Evolutionary conservation across 305 asterid genomes (phyloP), one percentile per base, ranked within the genome.

Genomic region (Withania somnifera): DNA sequence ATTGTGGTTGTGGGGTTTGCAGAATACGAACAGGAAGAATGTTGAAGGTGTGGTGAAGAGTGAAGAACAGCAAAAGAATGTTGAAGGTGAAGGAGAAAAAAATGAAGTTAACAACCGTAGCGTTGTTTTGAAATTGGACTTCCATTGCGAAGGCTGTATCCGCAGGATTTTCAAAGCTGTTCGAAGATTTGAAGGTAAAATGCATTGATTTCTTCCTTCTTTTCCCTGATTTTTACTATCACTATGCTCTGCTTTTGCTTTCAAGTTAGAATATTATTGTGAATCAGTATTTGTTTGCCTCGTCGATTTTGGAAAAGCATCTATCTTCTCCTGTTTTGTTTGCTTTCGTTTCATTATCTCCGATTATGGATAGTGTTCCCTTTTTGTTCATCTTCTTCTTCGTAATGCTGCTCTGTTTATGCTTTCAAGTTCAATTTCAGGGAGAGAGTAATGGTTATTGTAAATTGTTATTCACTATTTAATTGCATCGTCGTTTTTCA

Each of bases 121-220:
- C 40, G 92, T 93, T 20, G 89, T 90, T 78, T 84, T 92, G 85
- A 95, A 92, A 80, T 84, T 89, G 2, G 95, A 95, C 36, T 86
- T 95, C 85, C 98, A 95, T 67, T 95, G 99, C 60, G 92, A 92
- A 7, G 99, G 97, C 32, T 95, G 99, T 77, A 90, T 88, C 34
- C 82, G 89, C 6, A 92, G 91, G 77, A 84, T 93, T 17, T 51
- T 89, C 64, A 92, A 90, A 79, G 79, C 82, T 75, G 87, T 92
- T 81, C 93, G 94, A 66, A 82, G 89, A 7, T 83, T 84, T 8
- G 86, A 89, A 11, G 99, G 98, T 95, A 76, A 11, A 73, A 45
- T 3, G 0, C 45, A 15, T 63, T 1, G 30, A 58, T 26, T 10
- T 40, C 52, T 3, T 60, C 19, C 11, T 19, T n/a, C 15, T 28